Conservation (phyloP, 2,329 filamentous ascomycete species). For the Aureobasidium sp. region DNA sequence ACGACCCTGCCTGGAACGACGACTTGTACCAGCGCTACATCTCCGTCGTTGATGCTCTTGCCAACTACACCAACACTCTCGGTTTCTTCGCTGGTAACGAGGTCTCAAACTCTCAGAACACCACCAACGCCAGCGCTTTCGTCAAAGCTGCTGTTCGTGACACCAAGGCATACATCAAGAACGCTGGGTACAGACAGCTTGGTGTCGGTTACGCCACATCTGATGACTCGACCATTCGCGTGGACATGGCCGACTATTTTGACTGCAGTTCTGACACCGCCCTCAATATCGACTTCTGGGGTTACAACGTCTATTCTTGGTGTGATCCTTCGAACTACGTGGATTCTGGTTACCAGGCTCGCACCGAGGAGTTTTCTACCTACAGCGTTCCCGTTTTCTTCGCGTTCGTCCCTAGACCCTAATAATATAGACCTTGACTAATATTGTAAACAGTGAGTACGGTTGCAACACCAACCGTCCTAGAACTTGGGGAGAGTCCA, state of each 20-base stretch:
- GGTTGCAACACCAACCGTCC: conserved; percentile 74
- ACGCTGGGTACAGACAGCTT: conserved; percentile 59
- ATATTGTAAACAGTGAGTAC: conserved; percentile 55
- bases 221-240: conserved; percentile 78
- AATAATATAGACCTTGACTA: background rate
- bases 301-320: conserved; percentile 99
- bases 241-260: conserved; percentile 82
- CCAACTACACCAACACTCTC: conserved; percentile 80
- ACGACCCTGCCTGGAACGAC: conserved; percentile 70
- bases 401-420: conserved; percentile 30
- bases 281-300: conserved; percentile 87
- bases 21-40: conserved; percentile 76
- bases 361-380: conserved; percentile 77
- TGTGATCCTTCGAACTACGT: conserved; percentile 77
- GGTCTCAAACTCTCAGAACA: conserved; percentile 81
- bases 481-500: conserved; percentile 80
- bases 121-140: conserved; percentile 84
- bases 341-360: conserved; percentile 70
- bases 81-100: conserved; percentile 99
- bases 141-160: conserved; percentile 98
- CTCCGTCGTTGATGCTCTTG: conserved; percentile 71
- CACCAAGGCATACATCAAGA: conserved; percentile 85
- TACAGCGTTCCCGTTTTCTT: conserved; percentile 97
- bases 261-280: conserved; percentile 65
- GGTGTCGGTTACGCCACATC: conserved; percentile 95